Percentiles rank a stretch among this genome's conserved stretches.
phyloP scores from a whole-genome alignment of 169 alveolate species.

The Plasmodium gonderi region DNA sequence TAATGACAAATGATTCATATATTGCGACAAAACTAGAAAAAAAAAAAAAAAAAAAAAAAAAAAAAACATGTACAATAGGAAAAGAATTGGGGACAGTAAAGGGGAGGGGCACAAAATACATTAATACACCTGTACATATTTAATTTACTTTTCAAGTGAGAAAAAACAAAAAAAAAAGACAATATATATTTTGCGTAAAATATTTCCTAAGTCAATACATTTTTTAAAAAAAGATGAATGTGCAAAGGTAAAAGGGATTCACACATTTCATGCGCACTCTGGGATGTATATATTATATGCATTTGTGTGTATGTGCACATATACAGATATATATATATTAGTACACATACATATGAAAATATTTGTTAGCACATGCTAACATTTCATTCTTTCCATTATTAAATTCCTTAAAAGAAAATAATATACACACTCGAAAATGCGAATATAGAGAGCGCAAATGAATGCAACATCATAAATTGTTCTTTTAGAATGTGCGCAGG shows the following conservation, averaged over 20 bases:
- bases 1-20: neutral
- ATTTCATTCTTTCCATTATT: neutral
- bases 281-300: neutral
- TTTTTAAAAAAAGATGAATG: neutral
- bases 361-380: neutral
- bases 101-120: neutral
- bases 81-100: neutral
- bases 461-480: neutral
- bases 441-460: conserved; percentile 3
- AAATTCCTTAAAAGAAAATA: conserved; percentile 18
- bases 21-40: neutral
- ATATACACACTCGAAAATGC: conserved; percentile 1
- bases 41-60: neutral
- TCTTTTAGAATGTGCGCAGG: neutral
- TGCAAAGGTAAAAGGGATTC: neutral
- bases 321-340: neutral
- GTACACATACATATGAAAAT: neutral
- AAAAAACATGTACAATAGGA: neutral
- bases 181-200: neutral
- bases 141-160: neutral
- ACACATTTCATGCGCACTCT: neutral
- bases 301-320: neutral
- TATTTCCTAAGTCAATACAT: neutral
- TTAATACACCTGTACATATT: neutral
- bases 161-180: neutral